phyloP scores from a whole-genome alignment of 306 rosid species.

The Trifolium repens region DNA sequence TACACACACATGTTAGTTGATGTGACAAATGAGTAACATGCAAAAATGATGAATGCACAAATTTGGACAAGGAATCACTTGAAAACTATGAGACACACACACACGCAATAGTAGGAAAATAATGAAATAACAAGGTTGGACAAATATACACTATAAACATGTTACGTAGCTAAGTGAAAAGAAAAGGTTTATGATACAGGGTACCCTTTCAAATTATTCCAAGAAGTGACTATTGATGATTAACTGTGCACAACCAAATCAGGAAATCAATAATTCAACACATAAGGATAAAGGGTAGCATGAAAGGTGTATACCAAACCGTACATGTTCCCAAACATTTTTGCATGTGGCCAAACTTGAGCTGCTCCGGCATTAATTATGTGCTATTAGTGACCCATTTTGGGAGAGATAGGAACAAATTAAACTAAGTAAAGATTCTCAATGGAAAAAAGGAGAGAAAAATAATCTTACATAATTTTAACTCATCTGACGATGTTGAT shows the following conservation, averaged over 20 bases:
- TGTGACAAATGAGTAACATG: conserved; percentile 54
- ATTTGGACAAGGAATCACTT: conserved; percentile 52
- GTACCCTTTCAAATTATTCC: conserved; percentile 45
- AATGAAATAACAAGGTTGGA: conserved; percentile 41
- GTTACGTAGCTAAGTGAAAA: conserved; percentile 41
- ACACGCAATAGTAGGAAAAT: conserved; percentile 35
- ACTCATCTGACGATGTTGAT: too few species aligned
- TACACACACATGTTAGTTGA: conserved; percentile 32
- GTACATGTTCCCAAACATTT: conserved; percentile 37
- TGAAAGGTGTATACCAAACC: conserved; percentile 47
- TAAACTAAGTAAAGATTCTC: conserved; percentile 68
- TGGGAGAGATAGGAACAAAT: conserved; percentile 44
- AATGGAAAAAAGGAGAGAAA: neutral
- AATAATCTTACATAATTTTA: neutral
- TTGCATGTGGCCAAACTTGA: conserved; percentile 43
- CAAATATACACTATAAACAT: conserved; percentile 47
- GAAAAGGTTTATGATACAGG: conserved; percentile 27
- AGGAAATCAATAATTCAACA: conserved; percentile 59
- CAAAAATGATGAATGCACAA: conserved; percentile 30
- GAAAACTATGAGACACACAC: conserved; percentile 51
- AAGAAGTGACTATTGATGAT: conserved; percentile 45
- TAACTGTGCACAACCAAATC: conserved; percentile 53
- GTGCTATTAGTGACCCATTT: conserved; percentile 36
- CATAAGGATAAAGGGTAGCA: conserved; percentile 41
- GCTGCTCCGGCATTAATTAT: conserved; percentile 48